A percentile compares a stretch with the other conserved stretches of the same genome.
phyloP scores from a whole-genome alignment of 2,329 filamentous ascomycete genomes.

The Clarireedia hainanense region DNA sequence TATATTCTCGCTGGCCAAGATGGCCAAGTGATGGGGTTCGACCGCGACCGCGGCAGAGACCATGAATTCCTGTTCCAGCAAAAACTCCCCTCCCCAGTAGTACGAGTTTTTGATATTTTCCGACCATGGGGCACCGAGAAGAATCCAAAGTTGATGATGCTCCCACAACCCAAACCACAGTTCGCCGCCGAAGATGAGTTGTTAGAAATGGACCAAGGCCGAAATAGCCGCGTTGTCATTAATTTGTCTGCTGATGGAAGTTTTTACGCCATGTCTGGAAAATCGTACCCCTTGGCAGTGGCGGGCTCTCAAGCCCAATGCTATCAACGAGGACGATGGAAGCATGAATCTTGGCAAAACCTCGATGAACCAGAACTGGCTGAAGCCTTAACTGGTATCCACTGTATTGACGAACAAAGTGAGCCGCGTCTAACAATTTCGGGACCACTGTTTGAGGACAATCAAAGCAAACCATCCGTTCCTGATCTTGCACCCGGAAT shows the following conservation, averaged over 20 bases:
- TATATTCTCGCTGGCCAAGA: slow-evolving; percentile 87
- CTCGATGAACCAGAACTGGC: slow-evolving; percentile 40
- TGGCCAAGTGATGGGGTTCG: slow-evolving; percentile 74
- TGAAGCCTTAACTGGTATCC: slow-evolving; percentile 62
- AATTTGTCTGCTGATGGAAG: slow-evolving; percentile 80
- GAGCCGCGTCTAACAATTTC: slow-evolving; percentile 40
- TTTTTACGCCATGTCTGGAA: slow-evolving; percentile 91
- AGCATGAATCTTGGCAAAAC: slow-evolving; percentile 31
- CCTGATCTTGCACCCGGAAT: slow-evolving; percentile 20
- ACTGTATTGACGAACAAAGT: slow-evolving; percentile 46
- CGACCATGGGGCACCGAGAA: slow-evolving; percentile 61
- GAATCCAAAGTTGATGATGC: slow-evolving; percentile 70
- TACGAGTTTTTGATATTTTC: slow-evolving; percentile 81
- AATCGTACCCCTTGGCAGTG: slow-evolving; percentile 76
- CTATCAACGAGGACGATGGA: slow-evolving; percentile 47
- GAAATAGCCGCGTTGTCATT: slow-evolving; percentile 66
- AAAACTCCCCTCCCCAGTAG: slow-evolving; percentile 69
- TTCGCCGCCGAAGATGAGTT: slow-evolving; percentile 39
- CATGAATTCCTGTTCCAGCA: slow-evolving; percentile 49
- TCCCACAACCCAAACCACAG: slow-evolving; percentile 75
- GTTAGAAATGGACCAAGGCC: slow-evolving; percentile 36
- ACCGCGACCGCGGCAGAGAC: slow-evolving; percentile 42
- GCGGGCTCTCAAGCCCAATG: slow-evolving; percentile 49
- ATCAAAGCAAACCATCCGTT: slow-evolving; percentile 23
- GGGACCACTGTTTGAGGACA: slow-evolving; percentile 23